Evolutionary conservation across 352 stramenopile species (phyloP), one percentile per base, ranked within the genome.

Genomic region (Blastocystis sp.): DNA sequence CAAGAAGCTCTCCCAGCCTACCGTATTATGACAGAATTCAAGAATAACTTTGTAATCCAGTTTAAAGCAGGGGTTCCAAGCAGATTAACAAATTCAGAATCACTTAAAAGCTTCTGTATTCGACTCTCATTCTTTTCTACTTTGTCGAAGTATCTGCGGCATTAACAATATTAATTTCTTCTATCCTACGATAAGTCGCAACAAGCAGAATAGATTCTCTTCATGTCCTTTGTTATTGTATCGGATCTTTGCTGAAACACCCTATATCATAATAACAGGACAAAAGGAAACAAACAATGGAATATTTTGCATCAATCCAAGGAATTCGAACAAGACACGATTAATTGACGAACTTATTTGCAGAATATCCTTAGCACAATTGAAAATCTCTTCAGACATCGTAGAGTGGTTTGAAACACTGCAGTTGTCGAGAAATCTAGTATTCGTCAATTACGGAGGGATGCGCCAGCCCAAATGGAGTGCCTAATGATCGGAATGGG

Each of bases 141-240:
- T 44, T 69, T 60, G 22, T 68, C 59, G 73, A 84, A 84, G 33
- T 84, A 84, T 51, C 73, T 84, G 53, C 7, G 1, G 2, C 15
- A 4, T 76, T 30, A 76, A 3, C 3, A 11, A 27, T 9, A 51
- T 27, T 6, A 24, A 17, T n/a, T 1, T 17, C 22, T 5, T 22
- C 13, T 9, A 2, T 48, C 40, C 40, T 76, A 76, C 64, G 64
- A 76, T 11, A 76, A 76, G 11, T 37, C 30, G 24, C 35, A 48
- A 27, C 35, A 53, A n/a, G 53, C 64, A 3, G 64, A 76, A 37
- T 48, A 22, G 19, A 76, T 11, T 22, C 27, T 44, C 22, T 44
- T 37, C 27, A 30, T 6, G 6, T 76, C 64, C 33, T 76, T 76
- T 37, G 64, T 27, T 30, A 54, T 4, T 24, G 64, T 1, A 44